Conservation (phyloP, 176 grass and related monocot species). For the Aechmea fasciata region DNA sequence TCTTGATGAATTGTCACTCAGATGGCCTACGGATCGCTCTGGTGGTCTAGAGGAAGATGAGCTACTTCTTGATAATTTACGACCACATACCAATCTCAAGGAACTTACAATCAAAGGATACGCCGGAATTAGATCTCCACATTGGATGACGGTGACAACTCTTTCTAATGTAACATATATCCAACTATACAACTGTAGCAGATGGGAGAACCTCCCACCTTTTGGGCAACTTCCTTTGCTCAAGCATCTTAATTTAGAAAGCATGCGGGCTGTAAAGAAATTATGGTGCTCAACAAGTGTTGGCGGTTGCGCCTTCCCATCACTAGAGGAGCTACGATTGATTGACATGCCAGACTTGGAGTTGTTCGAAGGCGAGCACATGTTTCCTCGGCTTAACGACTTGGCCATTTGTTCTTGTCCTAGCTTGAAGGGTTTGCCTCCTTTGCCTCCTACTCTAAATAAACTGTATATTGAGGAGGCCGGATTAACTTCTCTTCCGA, state of each 20-base stretch:
- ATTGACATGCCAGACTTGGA: conserved; percentile 1
- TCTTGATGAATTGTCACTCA: conserved; percentile 15
- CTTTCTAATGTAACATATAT: conserved; percentile 18
- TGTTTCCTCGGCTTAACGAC: no score
- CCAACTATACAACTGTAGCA: conserved; percentile 15
- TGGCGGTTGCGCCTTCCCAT: conserved; percentile 3
- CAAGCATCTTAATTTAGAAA: conserved; percentile 15
- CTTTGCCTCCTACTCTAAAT: conserved; percentile 13
- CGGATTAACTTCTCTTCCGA: conserved; percentile 18
- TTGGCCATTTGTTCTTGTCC: no score
- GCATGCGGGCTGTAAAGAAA: conserved; percentile 18
- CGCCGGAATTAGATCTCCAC: conserved; percentile 18
- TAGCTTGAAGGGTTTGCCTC: conserved; percentile 10
- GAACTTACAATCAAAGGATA: conserved; percentile 14
- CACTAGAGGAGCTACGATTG: conserved; percentile 14
- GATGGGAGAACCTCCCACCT: conserved; percentile 21
- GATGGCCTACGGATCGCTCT: background rate
- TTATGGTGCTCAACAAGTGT: background rate
- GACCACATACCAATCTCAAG: conserved; percentile 11
- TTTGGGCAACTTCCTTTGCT: conserved; percentile 28
- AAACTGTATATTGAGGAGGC: background rate
- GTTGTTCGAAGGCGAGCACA: conserved; percentile 4
- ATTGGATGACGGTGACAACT: conserved; percentile 21
- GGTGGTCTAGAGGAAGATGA: background rate
- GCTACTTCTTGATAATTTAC: conserved; percentile 16